Conservation (phyloP, 2,329 filamentous ascomycete genomes). For the Lachnellula cervina region DNA sequence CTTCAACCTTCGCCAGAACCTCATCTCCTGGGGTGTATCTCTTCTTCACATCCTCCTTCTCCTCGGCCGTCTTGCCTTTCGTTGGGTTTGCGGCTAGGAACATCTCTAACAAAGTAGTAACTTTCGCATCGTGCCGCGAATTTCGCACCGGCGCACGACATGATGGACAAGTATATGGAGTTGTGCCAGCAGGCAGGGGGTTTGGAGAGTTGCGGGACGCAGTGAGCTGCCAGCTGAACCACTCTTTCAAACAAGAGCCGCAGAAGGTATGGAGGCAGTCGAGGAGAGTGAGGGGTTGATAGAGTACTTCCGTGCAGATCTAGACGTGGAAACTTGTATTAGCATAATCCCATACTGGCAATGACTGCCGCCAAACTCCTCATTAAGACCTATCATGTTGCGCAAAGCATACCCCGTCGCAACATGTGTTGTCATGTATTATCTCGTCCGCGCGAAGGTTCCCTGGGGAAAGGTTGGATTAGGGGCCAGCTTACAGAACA, state of each 20-base stretch:
- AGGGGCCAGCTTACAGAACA: conserved; percentile 69
- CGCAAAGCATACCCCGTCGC: conserved; percentile 5
- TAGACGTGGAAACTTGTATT: conserved; percentile 35
- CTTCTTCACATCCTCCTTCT: conserved; percentile 69
- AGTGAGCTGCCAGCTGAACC: conserved; percentile 72
- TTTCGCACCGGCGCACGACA: conserved; percentile 83
- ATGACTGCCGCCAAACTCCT: conserved; percentile 1
- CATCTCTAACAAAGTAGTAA: conserved; percentile 86
- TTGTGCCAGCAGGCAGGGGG: conserved; percentile 19
- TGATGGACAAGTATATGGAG: conserved; percentile 79
- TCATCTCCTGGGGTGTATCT: conserved; percentile 79
- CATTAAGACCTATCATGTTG: conserved; percentile 10
- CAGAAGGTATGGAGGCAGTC: conserved; percentile 96
- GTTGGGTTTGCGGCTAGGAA: conserved; percentile 75
- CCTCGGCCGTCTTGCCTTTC: conserved; percentile 62
- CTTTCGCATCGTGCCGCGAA: conserved; percentile 84
- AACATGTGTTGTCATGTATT: neutral
- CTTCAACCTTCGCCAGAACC: conserved; percentile 62
- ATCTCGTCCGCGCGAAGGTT: neutral
- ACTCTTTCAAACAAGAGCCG: conserved; percentile 90
- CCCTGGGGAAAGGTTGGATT: neutral
- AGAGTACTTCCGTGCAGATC: conserved; percentile 96
- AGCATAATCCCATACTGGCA: conserved; percentile 7
- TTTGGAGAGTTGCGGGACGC: conserved; percentile 23
- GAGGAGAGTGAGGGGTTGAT: conserved; percentile 83